phyloP scores from a whole-genome alignment of 108 stramenopile species.

The Seminavis robusta region DNA sequence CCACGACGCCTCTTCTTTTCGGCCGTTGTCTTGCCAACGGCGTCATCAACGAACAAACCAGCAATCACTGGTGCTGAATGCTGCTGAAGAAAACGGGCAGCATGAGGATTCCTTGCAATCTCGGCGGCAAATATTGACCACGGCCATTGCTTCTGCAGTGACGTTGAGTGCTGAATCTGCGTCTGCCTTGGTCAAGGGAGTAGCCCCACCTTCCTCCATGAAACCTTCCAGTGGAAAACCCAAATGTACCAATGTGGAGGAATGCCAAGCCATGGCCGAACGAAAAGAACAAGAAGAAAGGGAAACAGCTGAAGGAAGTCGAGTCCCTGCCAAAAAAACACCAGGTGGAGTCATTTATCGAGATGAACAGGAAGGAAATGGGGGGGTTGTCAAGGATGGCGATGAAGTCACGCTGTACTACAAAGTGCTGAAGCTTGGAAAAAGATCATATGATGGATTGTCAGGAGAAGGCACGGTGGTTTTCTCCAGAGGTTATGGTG shows the following conservation, averaged over 20 bases:
- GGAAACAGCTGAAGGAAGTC: conserved; percentile 26
- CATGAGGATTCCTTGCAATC: too few relatives aligned
- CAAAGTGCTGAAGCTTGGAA: conserved; percentile 84
- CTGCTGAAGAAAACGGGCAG: too few relatives aligned
- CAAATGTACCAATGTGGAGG: conserved; percentile 83
- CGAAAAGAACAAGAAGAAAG: conserved; percentile 26
- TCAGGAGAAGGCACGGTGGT: conserved; percentile 87
- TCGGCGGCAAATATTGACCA: too few relatives aligned
- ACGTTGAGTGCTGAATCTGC: conserved; percentile 7
- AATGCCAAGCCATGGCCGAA: conserved; percentile 79
- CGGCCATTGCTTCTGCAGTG: too few relatives aligned
- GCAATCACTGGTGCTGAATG: too few relatives aligned
- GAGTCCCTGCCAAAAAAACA: conserved; percentile 35
- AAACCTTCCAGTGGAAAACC: conserved; percentile 25
- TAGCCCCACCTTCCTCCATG: conserved; percentile 68
- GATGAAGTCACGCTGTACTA: conserved; percentile 56
- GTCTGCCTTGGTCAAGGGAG: conserved; percentile 78
- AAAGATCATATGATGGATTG: conserved; percentile 81
- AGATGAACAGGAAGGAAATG: conserved; percentile 37
- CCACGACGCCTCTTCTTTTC: too few relatives aligned
- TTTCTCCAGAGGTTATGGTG: conserved; percentile 57
- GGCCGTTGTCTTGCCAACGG: too few relatives aligned
- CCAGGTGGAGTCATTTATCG: conserved; percentile 47
- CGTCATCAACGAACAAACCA: too few relatives aligned
- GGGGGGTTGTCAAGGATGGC: conserved; percentile 34